Conservation (phyloP, 2,329 filamentous ascomycete species). For the Didymella sp. region DNA sequence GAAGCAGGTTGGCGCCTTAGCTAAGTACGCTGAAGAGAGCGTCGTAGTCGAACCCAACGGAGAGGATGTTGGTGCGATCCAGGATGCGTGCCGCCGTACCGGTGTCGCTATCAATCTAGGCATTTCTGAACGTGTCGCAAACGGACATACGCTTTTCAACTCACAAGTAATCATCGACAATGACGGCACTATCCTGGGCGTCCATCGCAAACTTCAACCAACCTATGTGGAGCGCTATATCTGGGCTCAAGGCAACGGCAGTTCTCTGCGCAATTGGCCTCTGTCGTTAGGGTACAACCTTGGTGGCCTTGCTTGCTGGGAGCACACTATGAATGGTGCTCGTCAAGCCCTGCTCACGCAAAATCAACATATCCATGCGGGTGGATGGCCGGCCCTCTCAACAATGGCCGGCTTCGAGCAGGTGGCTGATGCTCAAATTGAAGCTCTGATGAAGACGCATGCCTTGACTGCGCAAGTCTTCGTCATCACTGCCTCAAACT, state of each 20-base stretch:
- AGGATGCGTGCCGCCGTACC: conserved; percentile 42
- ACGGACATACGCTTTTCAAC: conserved; percentile 47
- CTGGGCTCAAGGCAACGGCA: conserved; percentile 48
- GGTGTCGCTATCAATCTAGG: conserved; percentile 46
- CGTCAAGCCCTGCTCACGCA: conserved; percentile 46
- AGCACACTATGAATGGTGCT: conserved; percentile 50
- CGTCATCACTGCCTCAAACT: conserved; percentile 53
- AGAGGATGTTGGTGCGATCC: conserved; percentile 41
- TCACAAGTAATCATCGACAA: conserved; percentile 47
- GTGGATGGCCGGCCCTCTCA: conserved; percentile 50
- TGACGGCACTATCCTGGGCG: conserved; percentile 44
- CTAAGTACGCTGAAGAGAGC: conserved; percentile 46
- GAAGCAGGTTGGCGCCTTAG: conserved; percentile 43
- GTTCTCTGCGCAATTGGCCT: conserved; percentile 41
- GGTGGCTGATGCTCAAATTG: conserved; percentile 54
- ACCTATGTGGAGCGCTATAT: conserved; percentile 46
- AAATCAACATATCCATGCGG: conserved; percentile 48
- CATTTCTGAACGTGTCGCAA: conserved; percentile 45
- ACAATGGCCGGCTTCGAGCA: conserved; percentile 51
- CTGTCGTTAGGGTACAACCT: conserved; percentile 45
- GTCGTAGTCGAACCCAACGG: conserved; percentile 45
- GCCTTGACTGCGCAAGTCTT: conserved; percentile 56
- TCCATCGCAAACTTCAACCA: conserved; percentile 51
- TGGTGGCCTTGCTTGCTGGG: conserved; percentile 49
- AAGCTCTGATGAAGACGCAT: conserved; percentile 57